Percentiles rank a stretch among this genome's conserved stretches.
These are phyloP conservation scores for Talaromyces sp. DNA, from an alignment of 2,329 filamentous ascomycete species.

Conservation along the genomic window DNA sequence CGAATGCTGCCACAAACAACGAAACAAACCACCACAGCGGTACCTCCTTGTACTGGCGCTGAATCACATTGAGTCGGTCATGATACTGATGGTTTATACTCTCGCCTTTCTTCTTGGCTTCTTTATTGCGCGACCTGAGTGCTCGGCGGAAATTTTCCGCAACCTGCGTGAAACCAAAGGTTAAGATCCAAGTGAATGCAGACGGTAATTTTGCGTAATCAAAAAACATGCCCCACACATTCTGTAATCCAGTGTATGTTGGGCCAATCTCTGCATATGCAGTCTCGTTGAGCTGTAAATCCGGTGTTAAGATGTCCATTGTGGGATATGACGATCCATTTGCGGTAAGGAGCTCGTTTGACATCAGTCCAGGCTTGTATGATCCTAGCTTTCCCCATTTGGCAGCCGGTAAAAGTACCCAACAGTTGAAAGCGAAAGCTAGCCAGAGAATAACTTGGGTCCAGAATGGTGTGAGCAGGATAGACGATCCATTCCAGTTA, in stretches of 20 bases:
- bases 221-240: conserved; percentile 56
- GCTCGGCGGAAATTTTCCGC: conserved; percentile 42
- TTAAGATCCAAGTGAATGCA: conserved; percentile 53
- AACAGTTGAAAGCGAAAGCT: conserved; percentile 53
- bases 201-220: conserved; percentile 57
- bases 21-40: conserved; percentile 54
- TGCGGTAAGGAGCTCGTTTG: conserved; percentile 49
- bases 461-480: conserved; percentile 53
- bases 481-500: conserved; percentile 44
- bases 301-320: conserved; percentile 36
- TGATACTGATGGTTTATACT: conserved; percentile 52
- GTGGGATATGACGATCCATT: conserved; percentile 46
- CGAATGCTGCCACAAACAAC: conserved; percentile 47
- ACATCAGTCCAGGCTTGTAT: conserved; percentile 53
- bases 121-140: conserved; percentile 28
- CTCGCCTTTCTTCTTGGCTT: conserved; percentile 21
- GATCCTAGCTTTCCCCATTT: conserved; percentile 53
- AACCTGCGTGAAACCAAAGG: conserved; percentile 51
- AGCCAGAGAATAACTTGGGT: conserved; percentile 55
- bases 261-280: conserved; percentile 46
- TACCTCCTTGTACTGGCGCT: conserved; percentile 54
- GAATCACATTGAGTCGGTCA: conserved; percentile 56
- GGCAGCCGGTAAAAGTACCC: conserved; percentile 54
- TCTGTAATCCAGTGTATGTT: conserved; percentile 54
- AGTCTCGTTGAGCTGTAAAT: conserved; percentile 46